Evolutionary conservation across 495 filamentous ascomycete species (phyloP).

Genomic region (Thermothielavioides terrestris): DNA sequence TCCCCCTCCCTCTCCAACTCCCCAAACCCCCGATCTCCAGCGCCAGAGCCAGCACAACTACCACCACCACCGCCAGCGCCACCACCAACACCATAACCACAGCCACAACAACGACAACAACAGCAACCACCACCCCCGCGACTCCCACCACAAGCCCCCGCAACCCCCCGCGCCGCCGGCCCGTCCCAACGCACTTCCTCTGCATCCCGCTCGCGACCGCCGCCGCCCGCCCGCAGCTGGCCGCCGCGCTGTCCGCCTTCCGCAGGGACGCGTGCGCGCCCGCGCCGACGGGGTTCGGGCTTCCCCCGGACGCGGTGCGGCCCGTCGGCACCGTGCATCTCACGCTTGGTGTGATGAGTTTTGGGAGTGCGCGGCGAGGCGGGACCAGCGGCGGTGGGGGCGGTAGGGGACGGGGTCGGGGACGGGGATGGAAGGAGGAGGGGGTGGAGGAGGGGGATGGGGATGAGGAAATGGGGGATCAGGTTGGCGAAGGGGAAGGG

Average conservation of each 20-base stretch:
- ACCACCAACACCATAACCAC: background rate
- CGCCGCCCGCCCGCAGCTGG: slow-evolving; percentile 54
- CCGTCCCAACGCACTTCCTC: slow-evolving; percentile 86
- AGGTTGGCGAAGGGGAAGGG: background rate
- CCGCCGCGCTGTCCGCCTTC: slow-evolving; percentile 52
- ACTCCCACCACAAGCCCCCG: slow-evolving; percentile 4
- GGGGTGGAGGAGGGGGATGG: background rate
- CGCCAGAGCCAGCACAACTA: too few species aligned
- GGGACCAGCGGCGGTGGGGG: background rate
- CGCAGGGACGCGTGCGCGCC: slow-evolving; percentile 42
- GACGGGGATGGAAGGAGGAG: background rate
- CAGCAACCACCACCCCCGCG: background rate
- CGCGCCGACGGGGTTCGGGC: slow-evolving; percentile 19
- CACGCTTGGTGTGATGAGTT: slow-evolving; percentile 80
- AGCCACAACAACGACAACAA: background rate
- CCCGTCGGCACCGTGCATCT: slow-evolving; percentile 77
- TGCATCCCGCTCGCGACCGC: slow-evolving; percentile 68
- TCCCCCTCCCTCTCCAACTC: too few species aligned
- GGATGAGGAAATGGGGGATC: background rate
- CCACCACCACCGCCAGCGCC: background rate
- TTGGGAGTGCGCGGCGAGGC: too few species aligned
- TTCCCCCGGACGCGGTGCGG: slow-evolving; percentile 55
- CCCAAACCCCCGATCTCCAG: too few species aligned
- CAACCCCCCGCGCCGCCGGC: slow-evolving; percentile 12
- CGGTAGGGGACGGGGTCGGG: background rate